Percentiles rank a stretch among this genome's conserved stretches.
Conservation (phyloP, 495 filamentous ascomycete genomes). For the Talaromyces proteolyticus region DNA sequence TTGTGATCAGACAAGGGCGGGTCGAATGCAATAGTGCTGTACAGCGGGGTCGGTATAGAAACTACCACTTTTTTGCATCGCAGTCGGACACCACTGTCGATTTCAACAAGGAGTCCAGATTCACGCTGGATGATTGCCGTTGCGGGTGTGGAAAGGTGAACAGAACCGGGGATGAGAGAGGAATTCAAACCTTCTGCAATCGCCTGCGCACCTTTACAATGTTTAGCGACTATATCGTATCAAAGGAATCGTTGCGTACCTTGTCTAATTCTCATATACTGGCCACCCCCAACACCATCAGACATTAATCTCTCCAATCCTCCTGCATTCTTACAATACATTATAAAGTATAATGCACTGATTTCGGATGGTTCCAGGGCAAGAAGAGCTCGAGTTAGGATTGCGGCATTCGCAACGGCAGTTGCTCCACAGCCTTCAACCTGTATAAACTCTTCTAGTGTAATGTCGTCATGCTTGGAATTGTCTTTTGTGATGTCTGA, state of each 20-base stretch:
- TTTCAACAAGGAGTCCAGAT: neutral
- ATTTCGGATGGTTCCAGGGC: constrained; percentile 35
- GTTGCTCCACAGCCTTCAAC: neutral
- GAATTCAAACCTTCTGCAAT: constrained; percentile 10
- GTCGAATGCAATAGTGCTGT: constrained; percentile 26
- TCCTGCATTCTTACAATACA: neutral
- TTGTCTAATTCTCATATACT: constrained; percentile 30
- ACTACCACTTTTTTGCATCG: constrained; percentile 27
- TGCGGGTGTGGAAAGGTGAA: neutral
- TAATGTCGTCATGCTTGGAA: neutral
- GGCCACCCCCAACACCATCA: constrained; percentile 33
- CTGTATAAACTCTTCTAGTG: neutral
- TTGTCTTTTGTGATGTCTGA: neutral
- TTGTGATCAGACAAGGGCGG: constrained; percentile 20
- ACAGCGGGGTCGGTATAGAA: constrained; percentile 26
- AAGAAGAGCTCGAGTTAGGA: constrained; percentile 38
- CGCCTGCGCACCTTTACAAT: neutral
- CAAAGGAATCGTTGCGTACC: constrained; percentile 31
- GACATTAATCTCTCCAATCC: constrained; percentile 19
- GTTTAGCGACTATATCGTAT: constrained; percentile 14
- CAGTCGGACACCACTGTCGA: constrained; percentile 2
- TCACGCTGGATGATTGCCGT: neutral
- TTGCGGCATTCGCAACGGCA: constrained; percentile 20
- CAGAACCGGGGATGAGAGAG: constrained; percentile 11
- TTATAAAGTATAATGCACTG: constrained; percentile 32